phyloP scores from a whole-genome alignment of 495 filamentous ascomycete genomes.

The Hypoxylon perforatum region DNA sequence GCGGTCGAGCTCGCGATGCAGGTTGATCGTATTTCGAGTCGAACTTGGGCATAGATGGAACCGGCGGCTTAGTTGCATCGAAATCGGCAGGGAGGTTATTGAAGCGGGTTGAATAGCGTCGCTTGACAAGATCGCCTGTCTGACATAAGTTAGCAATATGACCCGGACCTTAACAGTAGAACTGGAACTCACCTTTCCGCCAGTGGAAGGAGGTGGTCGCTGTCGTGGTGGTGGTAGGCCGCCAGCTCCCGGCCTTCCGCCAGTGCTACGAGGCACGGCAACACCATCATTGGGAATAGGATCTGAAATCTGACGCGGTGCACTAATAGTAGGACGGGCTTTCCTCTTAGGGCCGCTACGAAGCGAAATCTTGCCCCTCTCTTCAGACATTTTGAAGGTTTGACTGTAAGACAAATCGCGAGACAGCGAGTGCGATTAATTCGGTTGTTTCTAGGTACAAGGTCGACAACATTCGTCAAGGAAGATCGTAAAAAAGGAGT shows the following conservation, averaged over 20 bases:
- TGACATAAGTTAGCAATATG: constrained; percentile 3
- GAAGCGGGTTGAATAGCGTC: constrained; percentile 92
- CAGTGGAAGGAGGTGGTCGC: constrained; percentile 54
- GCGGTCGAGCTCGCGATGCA: constrained; percentile 55
- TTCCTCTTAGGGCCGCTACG: constrained; percentile 82
- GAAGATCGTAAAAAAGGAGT: constrained; percentile 1
- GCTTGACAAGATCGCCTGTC: constrained; percentile 93
- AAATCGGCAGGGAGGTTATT: constrained; percentile 77
- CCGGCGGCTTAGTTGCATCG: constrained; percentile 68
- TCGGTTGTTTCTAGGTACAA: constrained; percentile 10
- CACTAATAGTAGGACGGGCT: constrained; percentile 79
- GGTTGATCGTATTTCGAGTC: constrained; percentile 63
- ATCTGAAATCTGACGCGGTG: constrained; percentile 81
- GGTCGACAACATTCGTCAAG: constrained; percentile 10
- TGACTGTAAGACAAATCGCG: constrained; percentile 1
- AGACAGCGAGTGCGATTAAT: neutral
- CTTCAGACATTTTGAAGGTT: constrained; percentile 65
- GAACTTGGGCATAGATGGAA: constrained; percentile 70
- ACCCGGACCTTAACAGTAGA: neutral
- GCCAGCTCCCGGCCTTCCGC: constrained; percentile 47
- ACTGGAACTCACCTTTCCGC: constrained; percentile 50
- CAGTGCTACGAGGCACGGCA: constrained; percentile 44
- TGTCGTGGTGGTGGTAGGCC: constrained; percentile 50
- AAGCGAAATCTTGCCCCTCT: constrained; percentile 82
- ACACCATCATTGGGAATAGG: constrained; percentile 63